These are phyloP conservation scores for Colletotrichum brevisporum DNA, from an alignment of 2,329 filamentous ascomycete species.

Conservation along the genomic window DNA sequence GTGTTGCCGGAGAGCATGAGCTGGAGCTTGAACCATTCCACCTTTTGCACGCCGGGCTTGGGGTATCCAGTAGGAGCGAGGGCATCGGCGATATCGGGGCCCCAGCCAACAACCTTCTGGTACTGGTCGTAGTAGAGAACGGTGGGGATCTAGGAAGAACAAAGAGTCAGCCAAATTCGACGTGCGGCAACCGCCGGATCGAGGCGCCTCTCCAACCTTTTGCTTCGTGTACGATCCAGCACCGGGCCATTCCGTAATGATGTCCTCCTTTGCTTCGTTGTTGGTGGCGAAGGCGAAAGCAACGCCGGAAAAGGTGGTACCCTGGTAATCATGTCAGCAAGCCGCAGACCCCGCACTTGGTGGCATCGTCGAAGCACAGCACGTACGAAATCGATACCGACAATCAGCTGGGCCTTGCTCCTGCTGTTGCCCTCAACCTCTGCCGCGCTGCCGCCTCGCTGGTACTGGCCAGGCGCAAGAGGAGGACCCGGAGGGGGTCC, in stretches of 20 bases:
- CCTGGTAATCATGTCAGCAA: slow-evolving; percentile 63
- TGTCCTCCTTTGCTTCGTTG: slow-evolving; percentile 97
- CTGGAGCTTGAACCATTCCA: slow-evolving; percentile 99
- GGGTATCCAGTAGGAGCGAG: slow-evolving; percentile 97
- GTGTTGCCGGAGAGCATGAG: slow-evolving; percentile 99
- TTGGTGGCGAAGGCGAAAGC: slow-evolving; percentile 98
- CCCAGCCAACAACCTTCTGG: slow-evolving; percentile 99
- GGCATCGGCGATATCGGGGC: slow-evolving; percentile 96
- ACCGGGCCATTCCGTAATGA: slow-evolving; percentile 99
- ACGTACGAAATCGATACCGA: slow-evolving; percentile 97
- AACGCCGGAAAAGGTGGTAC: slow-evolving; percentile 97
- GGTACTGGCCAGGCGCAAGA: slow-evolving; percentile 45
- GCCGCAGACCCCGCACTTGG: slow-evolving; percentile 1
- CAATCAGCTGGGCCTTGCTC: slow-evolving; percentile 97
- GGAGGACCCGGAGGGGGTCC: slow-evolving; percentile 53
- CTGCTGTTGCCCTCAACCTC: slow-evolving; percentile 91
- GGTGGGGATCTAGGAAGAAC: slow-evolving; percentile 84
- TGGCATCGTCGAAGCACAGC: slow-evolving; percentile 47
- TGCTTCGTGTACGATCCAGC: slow-evolving; percentile 98
- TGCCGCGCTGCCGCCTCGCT: slow-evolving; percentile 64
- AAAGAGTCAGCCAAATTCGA: slow-evolving; percentile 13
- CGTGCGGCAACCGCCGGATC: not conserved
- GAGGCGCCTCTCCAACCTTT: slow-evolving; percentile 75
- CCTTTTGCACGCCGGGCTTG: slow-evolving; percentile 97
- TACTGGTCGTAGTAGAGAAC: slow-evolving; percentile 99